phyloP scores from a whole-genome alignment of 345 rosid species.

The Acer yangbiense region DNA sequence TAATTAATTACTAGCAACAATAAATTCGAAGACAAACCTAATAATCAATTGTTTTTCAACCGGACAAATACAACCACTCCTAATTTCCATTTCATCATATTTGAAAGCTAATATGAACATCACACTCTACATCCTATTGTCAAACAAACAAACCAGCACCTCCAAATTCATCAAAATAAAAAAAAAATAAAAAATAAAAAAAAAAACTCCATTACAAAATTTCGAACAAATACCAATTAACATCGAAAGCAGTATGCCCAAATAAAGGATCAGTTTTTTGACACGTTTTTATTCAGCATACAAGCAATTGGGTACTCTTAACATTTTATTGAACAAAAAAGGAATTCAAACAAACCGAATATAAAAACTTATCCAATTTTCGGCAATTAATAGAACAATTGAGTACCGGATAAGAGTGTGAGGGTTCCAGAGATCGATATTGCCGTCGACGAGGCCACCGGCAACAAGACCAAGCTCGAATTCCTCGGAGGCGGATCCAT shows the following conservation, averaged over 20 bases:
- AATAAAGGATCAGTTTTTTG: neutral
- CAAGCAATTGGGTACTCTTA: neutral
- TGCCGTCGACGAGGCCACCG: slow-evolving; percentile 95
- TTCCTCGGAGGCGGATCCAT: slow-evolving; percentile 82
- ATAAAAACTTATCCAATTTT: neutral
- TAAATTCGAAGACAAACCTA: neutral
- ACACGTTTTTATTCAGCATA: neutral
- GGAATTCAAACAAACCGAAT: neutral
- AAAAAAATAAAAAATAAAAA: too few relatives aligned
- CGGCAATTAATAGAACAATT: neutral
- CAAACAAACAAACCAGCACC: neutral
- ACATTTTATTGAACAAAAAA: neutral
- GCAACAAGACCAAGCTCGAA: slow-evolving; percentile 86
- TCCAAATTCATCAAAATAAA: neutral
- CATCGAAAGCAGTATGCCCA: too few relatives aligned
- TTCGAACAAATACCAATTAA: neutral
- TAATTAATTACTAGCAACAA: neutral
- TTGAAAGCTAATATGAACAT: neutral
- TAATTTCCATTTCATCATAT: neutral
- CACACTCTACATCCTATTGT: neutral
- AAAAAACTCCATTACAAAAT: neutral
- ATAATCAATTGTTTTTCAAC: neutral
- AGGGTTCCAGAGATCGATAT: slow-evolving; percentile 90
- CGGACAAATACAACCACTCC: too few relatives aligned
- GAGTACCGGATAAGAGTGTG: slow-evolving; percentile 69